Percentiles rank a stretch among this genome's conserved stretches.
Conservation (phyloP, 1,284 basidiomycete species). For the Puccinia novopanici region DNA sequence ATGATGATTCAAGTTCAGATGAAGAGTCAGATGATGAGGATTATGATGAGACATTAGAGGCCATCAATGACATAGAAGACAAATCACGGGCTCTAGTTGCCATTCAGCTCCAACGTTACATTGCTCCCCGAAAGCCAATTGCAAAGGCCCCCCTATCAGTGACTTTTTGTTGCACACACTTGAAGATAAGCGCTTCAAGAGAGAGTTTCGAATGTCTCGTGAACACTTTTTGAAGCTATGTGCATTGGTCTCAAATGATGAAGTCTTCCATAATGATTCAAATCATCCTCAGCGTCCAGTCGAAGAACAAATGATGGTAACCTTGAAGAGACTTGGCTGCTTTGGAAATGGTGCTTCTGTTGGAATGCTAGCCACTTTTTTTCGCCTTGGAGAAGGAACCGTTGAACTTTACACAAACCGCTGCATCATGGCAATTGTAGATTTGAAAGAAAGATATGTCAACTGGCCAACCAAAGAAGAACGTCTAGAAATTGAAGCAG, state of each 20-base stretch:
- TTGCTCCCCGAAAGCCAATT: not conserved
- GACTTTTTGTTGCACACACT: not conserved
- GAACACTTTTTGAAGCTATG: constrained; percentile 4
- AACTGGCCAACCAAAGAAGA: not conserved
- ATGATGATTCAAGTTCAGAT: too few species aligned
- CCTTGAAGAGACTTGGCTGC: constrained; percentile 11
- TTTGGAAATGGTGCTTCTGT: not conserved
- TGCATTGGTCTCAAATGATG: not conserved
- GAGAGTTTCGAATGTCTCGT: not conserved
- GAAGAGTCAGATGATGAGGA: too few species aligned
- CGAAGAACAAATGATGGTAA: not conserved
- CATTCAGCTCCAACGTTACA: too few species aligned
- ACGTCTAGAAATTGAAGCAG: not conserved
- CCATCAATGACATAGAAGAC: too few species aligned
- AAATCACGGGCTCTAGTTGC: too few species aligned
- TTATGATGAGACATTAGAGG: too few species aligned
- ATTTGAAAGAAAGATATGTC: not conserved
- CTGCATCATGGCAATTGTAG: not conserved
- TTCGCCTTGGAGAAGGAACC: constrained; percentile 3
- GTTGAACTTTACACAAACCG: not conserved
- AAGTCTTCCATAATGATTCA: not conserved
- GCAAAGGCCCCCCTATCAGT: not conserved
- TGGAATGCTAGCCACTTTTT: not conserved
- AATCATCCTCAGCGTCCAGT: not conserved
- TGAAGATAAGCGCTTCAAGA: not conserved